Percentiles rank a stretch among this genome's conserved stretches.
Conservation (phyloP, 1,284 basidiomycete genomes). For the Flammula alnicola region DNA sequence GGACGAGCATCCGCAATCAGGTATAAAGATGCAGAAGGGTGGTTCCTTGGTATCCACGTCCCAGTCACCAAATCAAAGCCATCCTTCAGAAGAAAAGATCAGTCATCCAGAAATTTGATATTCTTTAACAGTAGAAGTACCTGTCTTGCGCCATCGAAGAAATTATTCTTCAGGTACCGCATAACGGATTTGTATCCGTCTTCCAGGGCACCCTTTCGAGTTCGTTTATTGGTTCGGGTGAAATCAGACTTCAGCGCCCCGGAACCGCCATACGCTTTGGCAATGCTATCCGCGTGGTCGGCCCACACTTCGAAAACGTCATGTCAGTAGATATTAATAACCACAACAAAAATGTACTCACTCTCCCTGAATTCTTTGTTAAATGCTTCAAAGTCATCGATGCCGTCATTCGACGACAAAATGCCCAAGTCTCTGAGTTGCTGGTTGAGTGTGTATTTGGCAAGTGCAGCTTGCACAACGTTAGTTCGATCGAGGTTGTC, state of each 20-base stretch:
- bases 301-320: constrained; percentile 86
- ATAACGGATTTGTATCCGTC: constrained; percentile 89
- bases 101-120: neutral
- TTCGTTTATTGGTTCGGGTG: constrained; percentile 91
- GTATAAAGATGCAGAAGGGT: constrained; percentile 64
- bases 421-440: constrained; percentile 82
- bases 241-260: constrained; percentile 98
- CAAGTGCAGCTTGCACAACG: constrained; percentile 90
- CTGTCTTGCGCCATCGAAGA: constrained; percentile 93
- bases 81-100: constrained; percentile 55
- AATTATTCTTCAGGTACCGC: constrained; percentile 97
- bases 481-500: constrained; percentile 98
- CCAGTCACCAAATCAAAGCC: constrained; percentile 96
- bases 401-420: constrained; percentile 65
- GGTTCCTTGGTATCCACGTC: constrained; percentile 81
- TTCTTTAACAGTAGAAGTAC: constrained; percentile 38
- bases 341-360: constrained; percentile 45
- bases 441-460: constrained; percentile 81
- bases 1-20: constrained; percentile 82
- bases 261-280: constrained; percentile 92
- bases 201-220: constrained; percentile 78
- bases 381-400: constrained; percentile 82
- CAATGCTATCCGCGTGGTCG: constrained; percentile 93
- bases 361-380: constrained; percentile 88
- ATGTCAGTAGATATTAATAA: constrained; percentile 4